Conservation (phyloP, 768 basidiomycete genomes). For the Boletus patriciae region DNA sequence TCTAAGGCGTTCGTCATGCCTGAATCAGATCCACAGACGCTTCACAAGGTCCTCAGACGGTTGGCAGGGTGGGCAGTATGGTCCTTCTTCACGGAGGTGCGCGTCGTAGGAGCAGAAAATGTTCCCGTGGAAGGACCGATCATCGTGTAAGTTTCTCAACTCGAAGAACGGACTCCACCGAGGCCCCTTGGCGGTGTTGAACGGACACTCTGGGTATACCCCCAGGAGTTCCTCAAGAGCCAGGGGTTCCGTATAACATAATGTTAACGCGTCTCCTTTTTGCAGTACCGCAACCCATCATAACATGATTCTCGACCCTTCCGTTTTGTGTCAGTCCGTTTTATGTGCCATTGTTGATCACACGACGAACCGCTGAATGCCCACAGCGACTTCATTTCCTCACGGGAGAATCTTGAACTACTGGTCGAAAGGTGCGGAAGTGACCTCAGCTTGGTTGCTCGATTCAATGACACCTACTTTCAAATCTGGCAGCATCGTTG, state of each 20-base stretch:
- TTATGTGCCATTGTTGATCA: slow-evolving; percentile 15
- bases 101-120: slow-evolving; percentile 83
- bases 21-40: slow-evolving; percentile 39
- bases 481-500: slow-evolving; percentile 55
- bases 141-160: slow-evolving; percentile 67
- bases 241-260: neutral
- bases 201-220: neutral
- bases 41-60: slow-evolving; percentile 70
- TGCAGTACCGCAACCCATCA: slow-evolving; percentile 81
- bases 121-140: slow-evolving; percentile 88
- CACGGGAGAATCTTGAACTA: slow-evolving; percentile 80
- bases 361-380: slow-evolving; percentile 20
- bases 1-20: slow-evolving; percentile 11
- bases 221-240: neutral
- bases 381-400: slow-evolving; percentile 76
- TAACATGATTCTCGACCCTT: slow-evolving; percentile 94
- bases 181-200: slow-evolving; percentile 3
- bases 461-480: slow-evolving; percentile 12
- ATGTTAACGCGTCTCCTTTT: slow-evolving; percentile 17
- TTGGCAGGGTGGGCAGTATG: slow-evolving; percentile 73
- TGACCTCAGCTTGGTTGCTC: slow-evolving; percentile 12
- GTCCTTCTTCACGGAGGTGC: slow-evolving; percentile 88
- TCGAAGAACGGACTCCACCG: neutral
- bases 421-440: slow-evolving; percentile 82
- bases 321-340: slow-evolving; percentile 64